These are phyloP conservation scores for Tuber brumale DNA, from an alignment of 495 filamentous ascomycete species.

Conservation along the genomic window DNA sequence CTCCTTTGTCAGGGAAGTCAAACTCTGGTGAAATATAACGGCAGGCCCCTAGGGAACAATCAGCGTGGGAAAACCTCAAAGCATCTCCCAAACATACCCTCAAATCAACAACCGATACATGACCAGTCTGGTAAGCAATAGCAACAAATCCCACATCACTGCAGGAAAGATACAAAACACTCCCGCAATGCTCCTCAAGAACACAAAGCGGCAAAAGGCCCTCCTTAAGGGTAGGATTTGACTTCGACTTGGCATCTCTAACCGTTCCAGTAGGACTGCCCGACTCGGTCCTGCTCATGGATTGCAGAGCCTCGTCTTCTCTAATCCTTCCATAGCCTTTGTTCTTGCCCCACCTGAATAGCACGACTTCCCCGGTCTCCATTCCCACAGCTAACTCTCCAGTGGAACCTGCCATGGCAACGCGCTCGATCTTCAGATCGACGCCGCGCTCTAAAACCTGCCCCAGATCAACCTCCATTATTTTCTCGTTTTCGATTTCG, in stretches of 20 bases:
- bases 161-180: constrained; percentile 68
- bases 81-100: constrained; percentile 24
- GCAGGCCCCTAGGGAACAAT: constrained; percentile 59
- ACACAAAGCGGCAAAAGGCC: constrained; percentile 75
- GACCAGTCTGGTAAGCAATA: constrained; percentile 72
- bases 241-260: constrained; percentile 63
- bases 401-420: constrained; percentile 67
- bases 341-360: constrained; percentile 84
- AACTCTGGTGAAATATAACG: constrained; percentile 66
- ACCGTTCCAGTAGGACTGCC: constrained; percentile 42
- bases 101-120: constrained; percentile 73
- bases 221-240: constrained; percentile 72
- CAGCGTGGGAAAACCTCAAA: constrained; percentile 14
- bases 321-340: constrained; percentile 47
- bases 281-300: constrained; percentile 19
- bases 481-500: constrained; percentile 77
- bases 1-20: constrained; percentile 61
- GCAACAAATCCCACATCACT: constrained; percentile 90
- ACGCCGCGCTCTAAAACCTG: constrained; percentile 74
- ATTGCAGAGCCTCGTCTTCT: constrained; percentile 31
- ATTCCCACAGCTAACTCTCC: constrained; percentile 82
- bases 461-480: constrained; percentile 77
- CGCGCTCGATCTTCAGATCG: constrained; percentile 66
- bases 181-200: constrained; percentile 72
- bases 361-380: constrained; percentile 67